A percentile compares a stretch with the other conserved stretches of the same genome.
These are phyloP conservation scores for Phytophthora fragariaefolia DNA, from an alignment of 352 stramenopile genomes.

Conservation along the genomic window DNA sequence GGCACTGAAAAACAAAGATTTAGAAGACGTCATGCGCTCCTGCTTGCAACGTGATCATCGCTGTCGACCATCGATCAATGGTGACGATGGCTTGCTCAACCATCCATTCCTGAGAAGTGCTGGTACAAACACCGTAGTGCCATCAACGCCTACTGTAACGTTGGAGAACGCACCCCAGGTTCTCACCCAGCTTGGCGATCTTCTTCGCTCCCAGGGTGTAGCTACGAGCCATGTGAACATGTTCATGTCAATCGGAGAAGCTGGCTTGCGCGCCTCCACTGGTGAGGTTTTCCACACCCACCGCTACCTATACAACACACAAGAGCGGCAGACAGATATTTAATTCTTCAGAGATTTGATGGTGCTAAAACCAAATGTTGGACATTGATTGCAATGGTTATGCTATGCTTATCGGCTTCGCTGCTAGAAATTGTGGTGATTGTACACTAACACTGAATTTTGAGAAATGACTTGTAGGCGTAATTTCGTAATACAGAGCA, in stretches of 20 bases:
- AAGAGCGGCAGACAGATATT: slow-evolving; percentile 73
- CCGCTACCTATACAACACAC: slow-evolving; percentile 62
- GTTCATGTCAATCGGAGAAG: slow-evolving; percentile 59
- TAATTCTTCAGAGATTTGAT: too few species aligned
- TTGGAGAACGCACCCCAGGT: slow-evolving; percentile 48
- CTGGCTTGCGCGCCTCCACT: slow-evolving; percentile 38
- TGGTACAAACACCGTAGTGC: slow-evolving; percentile 26
- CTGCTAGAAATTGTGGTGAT: too few species aligned
- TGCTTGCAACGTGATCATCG: slow-evolving; percentile 89
- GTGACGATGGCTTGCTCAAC: slow-evolving; percentile 73
- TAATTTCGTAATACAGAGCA: too few species aligned
- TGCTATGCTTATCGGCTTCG: too few species aligned
- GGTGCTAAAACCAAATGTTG: too few species aligned
- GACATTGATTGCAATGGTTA: too few species aligned
- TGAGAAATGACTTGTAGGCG: too few species aligned
- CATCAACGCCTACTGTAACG: slow-evolving; percentile 44
- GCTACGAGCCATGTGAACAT: slow-evolving; percentile 50
- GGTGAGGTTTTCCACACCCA: slow-evolving; percentile 13
- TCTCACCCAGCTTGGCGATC: slow-evolving; percentile 53
- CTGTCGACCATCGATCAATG: slow-evolving; percentile 81
- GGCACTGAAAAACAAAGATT: slow-evolving; percentile 72
- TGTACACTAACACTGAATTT: too few species aligned
- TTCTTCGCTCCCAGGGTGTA: slow-evolving; percentile 57
- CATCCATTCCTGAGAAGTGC: slow-evolving; percentile 79
- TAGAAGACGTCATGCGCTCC: slow-evolving; percentile 88